Conservation (phyloP, 306 rosid genomes). For the Cicer cuneatum region DNA sequence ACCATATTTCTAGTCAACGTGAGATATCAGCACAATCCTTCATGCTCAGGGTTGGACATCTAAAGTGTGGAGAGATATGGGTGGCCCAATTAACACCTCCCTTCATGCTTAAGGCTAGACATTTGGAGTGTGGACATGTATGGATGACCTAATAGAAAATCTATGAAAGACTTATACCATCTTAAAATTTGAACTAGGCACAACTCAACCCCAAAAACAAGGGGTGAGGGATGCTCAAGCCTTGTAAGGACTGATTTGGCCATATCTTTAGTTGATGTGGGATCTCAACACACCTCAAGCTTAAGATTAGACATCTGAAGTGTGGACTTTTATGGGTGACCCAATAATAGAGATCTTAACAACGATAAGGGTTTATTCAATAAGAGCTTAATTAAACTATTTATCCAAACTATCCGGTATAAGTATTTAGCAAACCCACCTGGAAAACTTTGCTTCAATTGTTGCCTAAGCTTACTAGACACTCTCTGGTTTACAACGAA, state of each 20-base stretch:
- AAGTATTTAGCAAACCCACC: slow-evolving; percentile 1
- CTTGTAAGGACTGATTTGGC: slow-evolving; percentile 2
- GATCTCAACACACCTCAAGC: background rate
- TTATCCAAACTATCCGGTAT: background rate
- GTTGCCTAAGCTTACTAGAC: slow-evolving; percentile 16
- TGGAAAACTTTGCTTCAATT: slow-evolving; percentile 19
- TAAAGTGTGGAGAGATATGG: background rate
- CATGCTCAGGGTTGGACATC: background rate
- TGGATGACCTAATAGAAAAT: background rate
- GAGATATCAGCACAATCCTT: background rate
- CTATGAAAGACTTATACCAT: background rate
- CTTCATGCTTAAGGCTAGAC: background rate
- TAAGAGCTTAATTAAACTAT: too few species aligned
- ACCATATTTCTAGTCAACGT: background rate
- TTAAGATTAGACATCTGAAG: slow-evolving; percentile 7
- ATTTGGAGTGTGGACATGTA: background rate
- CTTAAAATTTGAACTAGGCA: background rate
- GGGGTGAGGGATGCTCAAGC: background rate
- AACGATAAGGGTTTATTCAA: too few species aligned
- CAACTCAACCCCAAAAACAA: background rate
- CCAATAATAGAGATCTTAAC: background rate
- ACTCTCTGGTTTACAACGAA: slow-evolving; percentile 13
- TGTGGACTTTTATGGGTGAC: background rate
- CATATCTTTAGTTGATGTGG: background rate
- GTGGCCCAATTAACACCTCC: background rate